These are phyloP conservation scores for Phytopythium boreale DNA, from an alignment of 352 stramenopile species.

Conservation along the genomic window DNA sequence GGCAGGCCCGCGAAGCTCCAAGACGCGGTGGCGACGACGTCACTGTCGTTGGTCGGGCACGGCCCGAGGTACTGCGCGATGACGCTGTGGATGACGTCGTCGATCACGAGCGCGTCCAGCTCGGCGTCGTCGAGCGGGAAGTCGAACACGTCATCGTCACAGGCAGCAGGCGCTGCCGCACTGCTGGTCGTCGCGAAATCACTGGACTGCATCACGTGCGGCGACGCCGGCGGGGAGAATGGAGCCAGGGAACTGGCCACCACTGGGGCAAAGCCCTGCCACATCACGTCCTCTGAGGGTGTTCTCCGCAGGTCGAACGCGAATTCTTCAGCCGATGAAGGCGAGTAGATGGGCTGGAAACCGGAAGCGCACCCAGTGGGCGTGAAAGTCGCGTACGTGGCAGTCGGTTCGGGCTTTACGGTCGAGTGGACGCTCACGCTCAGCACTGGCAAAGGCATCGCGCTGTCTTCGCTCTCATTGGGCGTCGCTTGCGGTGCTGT, in stretches of 20 bases:
- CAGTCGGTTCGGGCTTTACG: background rate
- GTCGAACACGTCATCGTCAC: background rate
- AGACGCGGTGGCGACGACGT: background rate
- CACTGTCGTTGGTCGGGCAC: background rate
- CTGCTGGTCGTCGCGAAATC: background rate
- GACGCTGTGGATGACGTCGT: constrained; percentile 6
- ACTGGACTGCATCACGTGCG: background rate
- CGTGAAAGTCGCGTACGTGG: background rate
- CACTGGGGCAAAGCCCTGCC: background rate
- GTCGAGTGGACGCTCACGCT: background rate
- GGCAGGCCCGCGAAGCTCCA: background rate
- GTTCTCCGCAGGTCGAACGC: background rate
- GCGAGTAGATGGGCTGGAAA: background rate
- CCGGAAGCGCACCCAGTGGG: background rate
- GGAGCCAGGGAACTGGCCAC: background rate
- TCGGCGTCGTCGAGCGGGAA: background rate
- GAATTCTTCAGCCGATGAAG: background rate
- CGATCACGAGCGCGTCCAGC: constrained; percentile 2
- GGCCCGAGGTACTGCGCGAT: background rate
- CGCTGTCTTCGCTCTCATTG: background rate
- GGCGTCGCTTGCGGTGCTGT: background rate
- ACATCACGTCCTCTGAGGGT: background rate
- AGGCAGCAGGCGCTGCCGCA: background rate
- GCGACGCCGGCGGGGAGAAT: background rate
- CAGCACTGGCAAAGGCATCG: background rate